Base-by-base conservation (phyloP, 2,329 filamentous ascomycete species). In the Sclerotinia borealis region DNA sequence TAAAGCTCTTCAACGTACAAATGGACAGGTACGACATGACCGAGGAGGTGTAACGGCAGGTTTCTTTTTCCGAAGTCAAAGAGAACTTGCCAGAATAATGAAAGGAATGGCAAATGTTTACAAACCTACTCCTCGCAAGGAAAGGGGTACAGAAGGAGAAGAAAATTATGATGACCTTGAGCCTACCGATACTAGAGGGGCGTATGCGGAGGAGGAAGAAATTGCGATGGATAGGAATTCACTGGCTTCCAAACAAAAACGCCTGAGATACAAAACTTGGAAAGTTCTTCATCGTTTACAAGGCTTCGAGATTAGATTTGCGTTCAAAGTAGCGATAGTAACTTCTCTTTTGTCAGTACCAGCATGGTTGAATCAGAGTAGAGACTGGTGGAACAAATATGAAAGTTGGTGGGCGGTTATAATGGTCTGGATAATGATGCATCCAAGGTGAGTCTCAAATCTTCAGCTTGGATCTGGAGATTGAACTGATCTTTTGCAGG, bases 391-490 rank as follows among this genome's bases (percentile, higher is more conserved):
- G 81, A 79, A 84, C 70, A 65, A 75, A 9, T 79, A 83, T 60
- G 80, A 84, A 61, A 77, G 74, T 11, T 86, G 84, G 84, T 86
- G 84, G 83, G 79, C 79, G 15, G 82, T 85, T 2, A 77, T 81
- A 17, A 79, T 59, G 34, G 65, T 65, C 13, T 66, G 65, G 65
- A 54, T 66, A 31, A 66, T 66, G 65, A 81, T 80, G 75, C 79
- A 81, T 63, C 79, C 79, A 51, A 74, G 77, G 79, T 78, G 67
- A 71, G 74, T 60, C 13, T 22, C n/a, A 19, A 17, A 34, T 59
- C 45, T 48, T 51, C 29, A 13, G 34, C 8, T 19, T 11, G 4
- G 7, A 34, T n/a, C 15, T 3, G 29, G 29, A 31, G 29, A 17
- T 36, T 15, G 22, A 37, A 34, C 41, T 66, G 22, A 59, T 7